phyloP scores from a whole-genome alignment of 768 basidiomycete genomes.

The Hirschioporus abietinus region DNA sequence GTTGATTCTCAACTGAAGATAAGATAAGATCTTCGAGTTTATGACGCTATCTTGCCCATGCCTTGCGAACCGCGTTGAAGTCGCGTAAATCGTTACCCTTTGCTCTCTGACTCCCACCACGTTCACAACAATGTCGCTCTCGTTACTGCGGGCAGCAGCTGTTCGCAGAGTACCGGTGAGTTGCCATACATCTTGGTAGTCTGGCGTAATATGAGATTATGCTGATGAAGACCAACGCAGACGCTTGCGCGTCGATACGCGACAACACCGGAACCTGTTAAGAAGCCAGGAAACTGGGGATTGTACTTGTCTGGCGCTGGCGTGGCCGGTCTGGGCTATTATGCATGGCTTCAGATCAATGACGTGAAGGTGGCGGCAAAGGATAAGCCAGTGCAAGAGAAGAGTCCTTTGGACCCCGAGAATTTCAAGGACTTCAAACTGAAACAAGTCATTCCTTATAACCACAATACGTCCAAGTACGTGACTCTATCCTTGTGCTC shows the following conservation, averaged over 20 bases:
- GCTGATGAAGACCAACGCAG: neutral
- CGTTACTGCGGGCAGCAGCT: neutral
- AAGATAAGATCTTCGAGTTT: conserved; percentile 1
- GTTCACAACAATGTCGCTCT: neutral
- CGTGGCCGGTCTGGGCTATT: conserved; percentile 31
- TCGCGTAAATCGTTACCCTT: neutral
- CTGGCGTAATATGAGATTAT: neutral
- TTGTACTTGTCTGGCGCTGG: conserved; percentile 45
- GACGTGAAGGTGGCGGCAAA: conserved; percentile 14
- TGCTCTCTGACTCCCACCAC: neutral
- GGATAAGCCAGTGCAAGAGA: conserved; percentile 40
- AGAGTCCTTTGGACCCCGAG: conserved; percentile 69
- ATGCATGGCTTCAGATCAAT: conserved; percentile 42
- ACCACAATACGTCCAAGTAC: conserved; percentile 87
- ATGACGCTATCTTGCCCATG: neutral
- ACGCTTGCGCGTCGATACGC: conserved; percentile 36
- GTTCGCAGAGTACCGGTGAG: neutral
- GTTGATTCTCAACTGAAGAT: no score
- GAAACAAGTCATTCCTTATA: conserved; percentile 78
- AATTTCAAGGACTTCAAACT: conserved; percentile 79
- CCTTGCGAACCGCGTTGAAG: neutral
- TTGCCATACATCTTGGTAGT: neutral
- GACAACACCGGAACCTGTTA: conserved; percentile 36
- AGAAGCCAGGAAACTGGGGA: conserved; percentile 45
- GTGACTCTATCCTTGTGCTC: conserved; percentile 17